Evolutionary conservation across 2,329 filamentous ascomycete species (phyloP).

Genomic region (Nothophoma quercina): DNA sequence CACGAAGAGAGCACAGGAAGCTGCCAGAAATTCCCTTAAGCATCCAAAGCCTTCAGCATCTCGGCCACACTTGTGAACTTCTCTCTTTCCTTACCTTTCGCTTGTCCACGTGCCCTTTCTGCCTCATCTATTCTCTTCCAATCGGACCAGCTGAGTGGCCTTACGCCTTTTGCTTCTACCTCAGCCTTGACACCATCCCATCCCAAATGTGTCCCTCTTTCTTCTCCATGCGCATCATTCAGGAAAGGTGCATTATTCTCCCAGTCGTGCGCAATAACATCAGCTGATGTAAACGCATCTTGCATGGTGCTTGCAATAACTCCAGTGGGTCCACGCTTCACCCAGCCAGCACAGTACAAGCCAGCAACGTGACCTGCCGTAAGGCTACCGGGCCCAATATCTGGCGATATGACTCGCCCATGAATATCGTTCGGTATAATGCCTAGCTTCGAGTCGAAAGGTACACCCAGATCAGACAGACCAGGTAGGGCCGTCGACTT

Average conservation of each 20-base stretch:
- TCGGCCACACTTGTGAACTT: slow-evolving; percentile 65
- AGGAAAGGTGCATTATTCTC: slow-evolving; percentile 56
- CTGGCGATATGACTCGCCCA: slow-evolving; percentile 70
- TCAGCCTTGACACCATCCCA: slow-evolving; percentile 80
- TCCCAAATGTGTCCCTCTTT: slow-evolving; percentile 60
- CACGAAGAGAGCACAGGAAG: too few species aligned
- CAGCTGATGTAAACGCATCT: slow-evolving; percentile 89
- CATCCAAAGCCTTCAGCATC: slow-evolving; percentile 61
- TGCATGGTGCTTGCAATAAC: slow-evolving; percentile 97
- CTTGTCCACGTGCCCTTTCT: slow-evolving; percentile 72
- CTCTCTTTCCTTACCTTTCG: slow-evolving; percentile 78
- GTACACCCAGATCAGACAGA: slow-evolving; percentile 74
- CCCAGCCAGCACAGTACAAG: slow-evolving; percentile 94
- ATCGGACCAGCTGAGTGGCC: slow-evolving; percentile 79
- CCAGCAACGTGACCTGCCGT: slow-evolving; percentile 67
- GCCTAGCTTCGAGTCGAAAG: slow-evolving; percentile 77
- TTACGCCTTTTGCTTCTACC: slow-evolving; percentile 62
- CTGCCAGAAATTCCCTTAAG: slow-evolving; percentile 15
- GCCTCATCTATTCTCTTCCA: slow-evolving; percentile 86
- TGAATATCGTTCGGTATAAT: slow-evolving; percentile 82
- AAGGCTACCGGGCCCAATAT: slow-evolving; percentile 47
- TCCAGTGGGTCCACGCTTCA: slow-evolving; percentile 91
- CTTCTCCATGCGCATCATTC: slow-evolving; percentile 47
- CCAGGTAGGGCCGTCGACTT: slow-evolving; percentile 80
- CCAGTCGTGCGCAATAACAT: slow-evolving; percentile 85